phyloP scores from a whole-genome alignment of 345 rosid genomes.

The Eucalyptus microcorys region DNA sequence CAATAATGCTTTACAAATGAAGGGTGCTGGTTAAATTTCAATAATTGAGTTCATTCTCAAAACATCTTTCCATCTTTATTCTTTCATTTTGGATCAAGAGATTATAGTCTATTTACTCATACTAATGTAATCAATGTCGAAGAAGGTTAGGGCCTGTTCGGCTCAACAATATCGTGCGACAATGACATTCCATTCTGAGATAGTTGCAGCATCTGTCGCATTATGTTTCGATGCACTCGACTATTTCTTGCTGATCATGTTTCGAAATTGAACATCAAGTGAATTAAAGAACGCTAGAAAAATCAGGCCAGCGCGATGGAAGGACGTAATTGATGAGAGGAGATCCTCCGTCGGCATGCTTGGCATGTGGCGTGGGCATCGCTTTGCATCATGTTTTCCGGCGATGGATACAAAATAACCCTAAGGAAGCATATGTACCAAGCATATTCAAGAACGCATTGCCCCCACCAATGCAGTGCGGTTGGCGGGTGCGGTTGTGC shows the following conservation, averaged over 20 bases:
- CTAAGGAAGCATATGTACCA: neutral
- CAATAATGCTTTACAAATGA: neutral
- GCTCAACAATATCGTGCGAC: neutral
- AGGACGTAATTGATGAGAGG: neutral
- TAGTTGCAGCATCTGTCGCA: neutral
- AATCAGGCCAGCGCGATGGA: neutral
- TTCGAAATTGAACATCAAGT: neutral
- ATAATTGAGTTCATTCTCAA: neutral
- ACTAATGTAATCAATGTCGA: neutral
- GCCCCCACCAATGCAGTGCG: neutral
- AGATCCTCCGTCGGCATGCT: neutral
- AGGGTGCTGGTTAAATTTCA: neutral
- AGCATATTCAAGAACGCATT: neutral
- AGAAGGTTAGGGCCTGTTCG: neutral
- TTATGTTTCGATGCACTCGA: neutral
- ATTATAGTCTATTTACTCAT: neutral
- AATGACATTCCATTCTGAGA: neutral
- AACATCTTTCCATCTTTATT: neutral
- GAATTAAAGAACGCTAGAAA: neutral
- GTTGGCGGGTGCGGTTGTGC: neutral
- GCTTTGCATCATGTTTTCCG: neutral
- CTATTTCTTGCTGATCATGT: neutral
- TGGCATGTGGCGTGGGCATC: neutral
- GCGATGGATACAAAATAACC: neutral
- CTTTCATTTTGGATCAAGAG: neutral